These are phyloP conservation scores for Favolaschia claudopus DNA, from an alignment of 768 basidiomycete genomes.

Conservation along the genomic window DNA sequence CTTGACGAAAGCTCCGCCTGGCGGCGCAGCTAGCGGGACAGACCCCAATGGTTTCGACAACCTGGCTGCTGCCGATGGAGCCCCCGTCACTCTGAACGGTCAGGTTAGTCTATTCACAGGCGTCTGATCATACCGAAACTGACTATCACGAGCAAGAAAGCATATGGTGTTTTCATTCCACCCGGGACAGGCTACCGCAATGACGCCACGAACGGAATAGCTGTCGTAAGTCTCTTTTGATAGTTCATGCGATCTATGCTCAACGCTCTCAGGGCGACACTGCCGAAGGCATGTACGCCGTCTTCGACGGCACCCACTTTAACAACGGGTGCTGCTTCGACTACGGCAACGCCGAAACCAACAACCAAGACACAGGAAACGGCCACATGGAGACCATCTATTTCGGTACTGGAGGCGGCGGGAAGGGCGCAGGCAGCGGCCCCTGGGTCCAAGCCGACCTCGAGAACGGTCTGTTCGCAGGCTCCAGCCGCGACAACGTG, in stretches of 20 bases:
- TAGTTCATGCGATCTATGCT: neutral
- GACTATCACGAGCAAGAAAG: slow-evolving; percentile 5
- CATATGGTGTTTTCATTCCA: slow-evolving; percentile 18
- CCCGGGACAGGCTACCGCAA: slow-evolving; percentile 14
- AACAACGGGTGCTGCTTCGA: slow-evolving; percentile 24
- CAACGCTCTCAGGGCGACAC: slow-evolving; percentile 6
- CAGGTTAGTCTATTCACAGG: neutral
- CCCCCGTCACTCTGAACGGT: slow-evolving; percentile 5
- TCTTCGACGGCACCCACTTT: slow-evolving; percentile 21
- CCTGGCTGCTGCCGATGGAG: slow-evolving; percentile 9
- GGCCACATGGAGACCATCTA: slow-evolving; percentile 17
- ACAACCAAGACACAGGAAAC: slow-evolving; percentile 3
- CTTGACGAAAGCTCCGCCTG: slow-evolving; percentile 10
- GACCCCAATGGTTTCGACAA: slow-evolving; percentile 15
- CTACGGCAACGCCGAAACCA: slow-evolving; percentile 19
- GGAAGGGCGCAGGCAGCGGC: slow-evolving; percentile 17
- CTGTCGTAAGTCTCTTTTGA: slow-evolving; percentile 3
- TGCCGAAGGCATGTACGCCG: slow-evolving; percentile 8
- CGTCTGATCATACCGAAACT: neutral
- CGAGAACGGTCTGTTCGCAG: slow-evolving; percentile 8
- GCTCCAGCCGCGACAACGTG: slow-evolving; percentile 1
- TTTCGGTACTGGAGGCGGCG: slow-evolving; percentile 11
- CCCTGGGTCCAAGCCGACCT: slow-evolving; percentile 21
- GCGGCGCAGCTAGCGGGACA: slow-evolving; percentile 11
- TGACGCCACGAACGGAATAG: slow-evolving; percentile 14